Base-by-base conservation (phyloP, 345 rosid species). In the Zanthoxylum bungeanum region DNA sequence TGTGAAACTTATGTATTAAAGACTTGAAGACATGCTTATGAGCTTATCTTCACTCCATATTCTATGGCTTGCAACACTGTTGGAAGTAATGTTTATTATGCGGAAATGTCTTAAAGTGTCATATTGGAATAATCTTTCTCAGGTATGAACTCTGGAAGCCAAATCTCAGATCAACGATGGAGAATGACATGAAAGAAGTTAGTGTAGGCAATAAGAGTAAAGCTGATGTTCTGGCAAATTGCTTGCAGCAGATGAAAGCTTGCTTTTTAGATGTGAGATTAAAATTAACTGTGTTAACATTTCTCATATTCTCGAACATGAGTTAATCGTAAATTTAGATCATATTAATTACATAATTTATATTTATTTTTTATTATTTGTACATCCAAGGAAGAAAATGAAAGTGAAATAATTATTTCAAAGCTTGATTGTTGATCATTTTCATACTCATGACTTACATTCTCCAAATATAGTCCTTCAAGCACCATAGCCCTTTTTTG, bases 141-240 rank as follows among this genome's bases (percentile, higher is more conserved):
- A 93, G 98, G 79, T 87, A 94, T 75, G 92, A 94, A 78, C 91
- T 94, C 30, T 94, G 98, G 98, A 94, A 92, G 81, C 98, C 98
- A 73, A 92, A 94, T 81, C 96, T 92, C 34, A 87, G 98, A 83
- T 89, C 98, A 62, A 78, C 80, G 84, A 94, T 94, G 98, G 98
- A 94, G 77, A 76, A 74, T 70, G 93, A 94, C 82, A 94, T 94
- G 98, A 90, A 80, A 77, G 93, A 90, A 86, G 98, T 94, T 66
- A 89, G 98, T 70, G 76, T 88, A 76, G 98, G 97, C 73, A 79
- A 74, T 31, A 94, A 90, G 78, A 88, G 87, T 34, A 94, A 88
- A 83, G 86, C 84, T 76, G 96, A 90, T 73, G 97, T 94, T 83
- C 81, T 94, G 78, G 85, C 83, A 62, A 80, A 86, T 72, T 92